Base-by-base conservation (phyloP, 164 flowering plant species). In the Liquidambar formosana region DNA sequence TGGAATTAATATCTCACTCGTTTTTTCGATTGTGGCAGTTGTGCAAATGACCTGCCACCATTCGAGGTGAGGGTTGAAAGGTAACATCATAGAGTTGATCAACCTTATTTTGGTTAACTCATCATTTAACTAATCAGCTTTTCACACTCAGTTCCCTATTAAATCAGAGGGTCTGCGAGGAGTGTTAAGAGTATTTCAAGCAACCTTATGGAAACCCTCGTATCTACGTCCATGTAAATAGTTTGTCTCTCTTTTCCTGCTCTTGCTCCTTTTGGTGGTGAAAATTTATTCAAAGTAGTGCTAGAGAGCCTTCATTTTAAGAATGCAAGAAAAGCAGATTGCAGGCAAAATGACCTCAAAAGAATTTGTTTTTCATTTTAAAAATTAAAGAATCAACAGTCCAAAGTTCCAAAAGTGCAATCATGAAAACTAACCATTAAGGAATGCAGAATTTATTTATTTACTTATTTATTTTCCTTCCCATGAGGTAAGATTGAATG, bases 171-270 rank as follows among this genome's bases (percentile, higher is more conserved):
- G 83, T 53, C 62, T 88, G 69, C 67, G 67, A 73, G n/a, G 19
- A 47, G 61, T 77, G 33, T 73, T 88, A 45, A n/a, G 86, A 84
- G 77, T 81, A 86, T 57, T 54, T 90, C 64, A 83, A 86, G 78
- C 73, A 80, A 70, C 72, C 63, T 61, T 90, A 90, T 68, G 91
- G 86, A 61, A 90, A 90, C 73, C 92, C 86, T 58, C 82, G 85
- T 26, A 16, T 83, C 4, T 76, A 71, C 62, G 68, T 85, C 38
- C 73, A 78, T 33, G 89, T 83, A 73, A 85, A 83, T 73, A 86
- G 89, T 78, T 48, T 57, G 63, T 72, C 63, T 71, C 66, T 38
- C 41, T 33, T 6, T 33, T 6, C 6, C 41, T 33, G n/a, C 41
- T 33, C 41, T 33, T 6, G 2, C 41, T 33, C 41, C 41, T n/a